phyloP scores from a whole-genome alignment of 768 basidiomycete genomes.

The Suillus clintonianus region DNA sequence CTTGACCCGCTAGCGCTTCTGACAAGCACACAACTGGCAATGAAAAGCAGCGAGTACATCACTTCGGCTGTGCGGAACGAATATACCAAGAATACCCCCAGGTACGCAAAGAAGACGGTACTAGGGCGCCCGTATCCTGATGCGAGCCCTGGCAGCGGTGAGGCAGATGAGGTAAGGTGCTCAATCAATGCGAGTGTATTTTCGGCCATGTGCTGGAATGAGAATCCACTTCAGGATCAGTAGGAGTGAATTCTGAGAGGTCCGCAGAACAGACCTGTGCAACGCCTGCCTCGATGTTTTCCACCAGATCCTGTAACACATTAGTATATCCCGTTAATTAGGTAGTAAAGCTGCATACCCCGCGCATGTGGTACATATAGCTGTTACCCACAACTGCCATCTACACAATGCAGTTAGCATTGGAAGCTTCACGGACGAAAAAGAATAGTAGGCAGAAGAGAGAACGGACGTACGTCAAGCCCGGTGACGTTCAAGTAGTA shows the following conservation, averaged over 20 bases:
- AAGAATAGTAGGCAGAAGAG: neutral
- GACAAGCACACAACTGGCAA: slow-evolving; percentile 48
- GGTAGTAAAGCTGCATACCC: slow-evolving; percentile 43
- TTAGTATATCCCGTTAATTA: slow-evolving; percentile 3
- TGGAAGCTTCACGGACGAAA: neutral
- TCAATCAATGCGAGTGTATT: slow-evolving; percentile 80
- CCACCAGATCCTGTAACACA: slow-evolving; percentile 61
- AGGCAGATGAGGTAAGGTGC: slow-evolving; percentile 68
- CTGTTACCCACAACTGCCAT: slow-evolving; percentile 92
- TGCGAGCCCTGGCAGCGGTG: slow-evolving; percentile 68
- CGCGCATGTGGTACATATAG: slow-evolving; percentile 92
- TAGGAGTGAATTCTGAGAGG: neutral
- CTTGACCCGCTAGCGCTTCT: slow-evolving; percentile 17
- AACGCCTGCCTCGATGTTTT: slow-evolving; percentile 83
- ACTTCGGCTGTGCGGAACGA: slow-evolving; percentile 71
- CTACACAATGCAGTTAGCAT: slow-evolving; percentile 37
- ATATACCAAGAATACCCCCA: slow-evolving; percentile 73
- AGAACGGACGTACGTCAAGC: slow-evolving; percentile 65
- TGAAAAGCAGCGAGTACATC: slow-evolving; percentile 56
- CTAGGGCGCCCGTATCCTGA: slow-evolving; percentile 50
- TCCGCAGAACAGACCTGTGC: slow-evolving; percentile 42
- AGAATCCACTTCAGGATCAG: neutral
- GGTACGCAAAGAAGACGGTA: slow-evolving; percentile 77
- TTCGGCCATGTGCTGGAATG: slow-evolving; percentile 81
- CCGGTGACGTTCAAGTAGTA: slow-evolving; percentile 89